Evolutionary conservation across 2,329 filamentous ascomycete species (phyloP), one percentile per base, ranked within the genome.

Genomic region (Cercospora beticola): DNA sequence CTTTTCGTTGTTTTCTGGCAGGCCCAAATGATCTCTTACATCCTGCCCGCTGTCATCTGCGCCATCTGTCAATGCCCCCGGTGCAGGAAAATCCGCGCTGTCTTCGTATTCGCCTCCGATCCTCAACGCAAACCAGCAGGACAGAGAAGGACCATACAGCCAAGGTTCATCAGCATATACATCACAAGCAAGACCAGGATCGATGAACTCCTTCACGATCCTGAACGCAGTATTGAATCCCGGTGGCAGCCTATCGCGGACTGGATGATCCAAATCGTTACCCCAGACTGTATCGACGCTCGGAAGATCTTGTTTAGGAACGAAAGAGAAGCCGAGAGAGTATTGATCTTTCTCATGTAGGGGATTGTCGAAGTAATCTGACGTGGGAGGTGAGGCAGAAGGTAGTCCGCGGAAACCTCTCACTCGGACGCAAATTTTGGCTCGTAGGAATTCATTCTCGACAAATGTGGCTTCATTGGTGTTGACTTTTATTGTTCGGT

Each of bases 221-320:
- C 87, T 88, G 79, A 97, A 88, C 0, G 93, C 94, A 1, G 91
- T 90, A 78, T 88, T 89, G 80, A 97, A 97, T 0, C 94, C 93
- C 0, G 92, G 92, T 0, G 94, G 94, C 2, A 98, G 83, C 7
- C 89, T 86, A 76, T 97, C 91, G 28, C 93, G 88, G 71, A 99
- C 93, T 0, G 94, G 92, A 62, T 91, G 88, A 76, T 97, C 94
- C 77, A 97, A 97, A 82, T 97, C 93, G 78, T 98, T 97, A 30
- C 94, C 94, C 77, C 97, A 97, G 64, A 97, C 88, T 2, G 97
- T 85, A 71, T 95, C 88, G 10, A 86, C 79, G 43, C 88, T 92
- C 0, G 85, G 83, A 54, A 97, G 88, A 30, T 80, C 80, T 18
- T 81, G 74, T 74, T 91, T 92, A 7, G 91, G 92, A 0, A 87